Conservation (phyloP, 1,284 basidiomycete species). For the Austroboletus niveus region DNA sequence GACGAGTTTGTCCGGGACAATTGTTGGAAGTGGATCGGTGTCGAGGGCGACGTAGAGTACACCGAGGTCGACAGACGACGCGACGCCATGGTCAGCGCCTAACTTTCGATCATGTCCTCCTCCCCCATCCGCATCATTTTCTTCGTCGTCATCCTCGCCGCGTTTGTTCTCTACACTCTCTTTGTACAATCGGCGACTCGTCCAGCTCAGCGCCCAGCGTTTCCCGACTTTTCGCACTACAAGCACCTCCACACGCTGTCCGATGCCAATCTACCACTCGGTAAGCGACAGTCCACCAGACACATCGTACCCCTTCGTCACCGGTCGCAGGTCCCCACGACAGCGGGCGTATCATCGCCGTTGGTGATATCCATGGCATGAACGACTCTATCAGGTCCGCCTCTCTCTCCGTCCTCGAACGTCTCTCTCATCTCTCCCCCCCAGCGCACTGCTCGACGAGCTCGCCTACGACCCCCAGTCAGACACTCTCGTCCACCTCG, state of each 20-base stretch:
- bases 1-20: conserved; percentile 67
- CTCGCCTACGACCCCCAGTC: conserved; percentile 55
- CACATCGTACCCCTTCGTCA: neutral
- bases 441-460: conserved; percentile 60
- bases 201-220: conserved; percentile 15
- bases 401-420: neutral
- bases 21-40: conserved; percentile 70
- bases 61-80: conserved; percentile 46
- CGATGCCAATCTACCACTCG: conserved; percentile 48
- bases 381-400: conserved; percentile 63
- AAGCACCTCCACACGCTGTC: conserved; percentile 41
- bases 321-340: conserved; percentile 42
- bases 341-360: conserved; percentile 59
- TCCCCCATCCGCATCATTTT: conserved; percentile 6
- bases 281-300: conserved; percentile 34
- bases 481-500: conserved; percentile 77
- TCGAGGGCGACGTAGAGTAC: conserved; percentile 37
- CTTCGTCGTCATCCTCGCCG: conserved; percentile 30
- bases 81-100: conserved; percentile 18
- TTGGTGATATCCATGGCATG: conserved; percentile 89
- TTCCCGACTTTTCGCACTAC: conserved; percentile 61
- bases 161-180: conserved; percentile 42
- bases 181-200: conserved; percentile 5
- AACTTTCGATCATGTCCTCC: neutral
- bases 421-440: neutral